Evolutionary conservation across 2,329 filamentous ascomycete genomes (phyloP).

Genomic region (Myriosclerotinia scirpicola): DNA sequence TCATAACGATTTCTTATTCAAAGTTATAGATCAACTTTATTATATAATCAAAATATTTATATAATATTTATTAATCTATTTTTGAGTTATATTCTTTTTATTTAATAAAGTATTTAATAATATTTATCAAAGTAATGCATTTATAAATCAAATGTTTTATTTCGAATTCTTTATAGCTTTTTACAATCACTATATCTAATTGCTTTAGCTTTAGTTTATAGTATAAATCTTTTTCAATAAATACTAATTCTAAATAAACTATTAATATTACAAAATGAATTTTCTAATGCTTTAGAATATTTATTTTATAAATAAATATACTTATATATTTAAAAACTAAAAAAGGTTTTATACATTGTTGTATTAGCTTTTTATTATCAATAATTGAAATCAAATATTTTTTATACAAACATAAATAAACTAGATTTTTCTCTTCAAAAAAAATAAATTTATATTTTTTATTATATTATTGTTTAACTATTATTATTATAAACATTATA

Average conservation of each 20-base stretch:
- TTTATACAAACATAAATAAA: too few relatives aligned
- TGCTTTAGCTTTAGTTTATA: not conserved
- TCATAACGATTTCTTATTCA: not conserved
- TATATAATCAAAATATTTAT: not conserved
- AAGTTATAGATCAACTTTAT: not conserved
- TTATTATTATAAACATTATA: not conserved
- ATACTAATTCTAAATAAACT: not conserved
- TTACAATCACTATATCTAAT: not conserved
- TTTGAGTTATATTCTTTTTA: not conserved
- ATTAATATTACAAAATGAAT: not conserved
- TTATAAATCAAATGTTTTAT: not conserved
- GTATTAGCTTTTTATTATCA: too few relatives aligned
- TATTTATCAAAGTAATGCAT: not conserved
- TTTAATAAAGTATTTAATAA: not conserved
- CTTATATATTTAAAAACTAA: not conserved
- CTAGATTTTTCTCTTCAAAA: too few relatives aligned
- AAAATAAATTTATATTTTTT: not conserved
- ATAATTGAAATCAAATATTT: too few relatives aligned
- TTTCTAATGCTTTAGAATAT: not conserved
- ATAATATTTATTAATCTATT: not conserved
- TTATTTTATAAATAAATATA: not conserved
- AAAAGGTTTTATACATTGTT: not conserved
- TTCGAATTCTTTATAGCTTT: not conserved
- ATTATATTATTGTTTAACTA: not conserved
- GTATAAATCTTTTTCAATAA: not conserved